Evolutionary conservation across 2,329 filamentous ascomycete genomes (phyloP).

Genomic region (Aspergillus tanneri): DNA sequence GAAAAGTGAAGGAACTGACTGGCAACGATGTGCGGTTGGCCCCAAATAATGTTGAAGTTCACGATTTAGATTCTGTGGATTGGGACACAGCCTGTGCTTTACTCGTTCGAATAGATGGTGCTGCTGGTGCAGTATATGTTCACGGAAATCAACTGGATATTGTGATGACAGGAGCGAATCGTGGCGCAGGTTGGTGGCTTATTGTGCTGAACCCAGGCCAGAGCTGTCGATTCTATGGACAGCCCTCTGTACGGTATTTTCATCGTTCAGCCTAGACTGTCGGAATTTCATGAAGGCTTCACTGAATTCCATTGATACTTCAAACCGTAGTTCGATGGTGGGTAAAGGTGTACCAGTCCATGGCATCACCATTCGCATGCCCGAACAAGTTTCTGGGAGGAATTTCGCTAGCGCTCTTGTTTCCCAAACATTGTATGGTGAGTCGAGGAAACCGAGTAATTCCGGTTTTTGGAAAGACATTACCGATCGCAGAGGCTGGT

Average conservation of each 20-base stretch:
- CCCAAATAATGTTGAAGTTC: background rate
- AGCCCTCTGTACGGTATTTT: background rate
- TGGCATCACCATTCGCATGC: background rate
- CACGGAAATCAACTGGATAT: background rate
- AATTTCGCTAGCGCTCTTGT: background rate
- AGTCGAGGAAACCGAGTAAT: background rate
- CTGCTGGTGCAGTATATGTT: background rate
- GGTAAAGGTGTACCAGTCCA: background rate
- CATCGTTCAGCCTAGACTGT: background rate
- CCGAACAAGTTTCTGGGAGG: background rate
- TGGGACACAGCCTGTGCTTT: background rate
- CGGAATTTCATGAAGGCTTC: slow-evolving; percentile 1
- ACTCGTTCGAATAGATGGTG: background rate
- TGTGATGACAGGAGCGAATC: background rate
- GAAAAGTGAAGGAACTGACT: background rate
- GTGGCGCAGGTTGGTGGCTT: background rate
- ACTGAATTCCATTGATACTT: background rate
- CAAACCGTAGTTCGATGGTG: background rate
- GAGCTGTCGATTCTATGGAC: background rate
- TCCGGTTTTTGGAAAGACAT: background rate
- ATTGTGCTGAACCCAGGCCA: background rate
- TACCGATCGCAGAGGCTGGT: background rate
- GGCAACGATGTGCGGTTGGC: background rate
- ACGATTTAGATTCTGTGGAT: slow-evolving; percentile 1
- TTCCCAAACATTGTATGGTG: background rate